These are phyloP conservation scores for Multifurca ochricompacta DNA, from an alignment of 768 basidiomycete species.

Conservation along the genomic window DNA sequence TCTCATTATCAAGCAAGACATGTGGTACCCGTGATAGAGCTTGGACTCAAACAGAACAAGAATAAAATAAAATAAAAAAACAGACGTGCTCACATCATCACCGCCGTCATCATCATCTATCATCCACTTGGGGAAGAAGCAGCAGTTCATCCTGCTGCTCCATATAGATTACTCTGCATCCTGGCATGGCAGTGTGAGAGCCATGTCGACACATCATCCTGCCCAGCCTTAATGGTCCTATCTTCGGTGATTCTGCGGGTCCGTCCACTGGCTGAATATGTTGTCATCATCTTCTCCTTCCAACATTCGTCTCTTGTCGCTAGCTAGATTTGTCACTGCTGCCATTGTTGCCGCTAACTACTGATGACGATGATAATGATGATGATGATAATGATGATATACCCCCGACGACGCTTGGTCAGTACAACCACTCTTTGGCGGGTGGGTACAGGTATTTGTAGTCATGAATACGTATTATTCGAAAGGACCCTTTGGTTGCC, in stretches of 20 bases:
- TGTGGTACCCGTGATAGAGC: too few relatives aligned
- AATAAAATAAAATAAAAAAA: too few relatives aligned
- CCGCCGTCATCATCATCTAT: too few relatives aligned
- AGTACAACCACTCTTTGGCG: not conserved
- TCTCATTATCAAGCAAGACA: too few relatives aligned
- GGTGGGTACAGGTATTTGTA: not conserved
- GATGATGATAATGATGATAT: too few relatives aligned
- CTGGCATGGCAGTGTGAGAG: not conserved
- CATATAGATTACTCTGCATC: constrained; percentile 1
- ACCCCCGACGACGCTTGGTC: not conserved
- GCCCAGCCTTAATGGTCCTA: not conserved
- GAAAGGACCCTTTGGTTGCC: not conserved
- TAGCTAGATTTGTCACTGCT: too few relatives aligned
- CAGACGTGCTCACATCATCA: not conserved
- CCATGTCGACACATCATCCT: not conserved
- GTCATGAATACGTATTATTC: constrained; percentile 2
- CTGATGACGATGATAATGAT: too few relatives aligned
- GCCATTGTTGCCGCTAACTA: too few relatives aligned
- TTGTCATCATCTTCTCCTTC: not conserved
- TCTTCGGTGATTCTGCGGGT: not conserved
- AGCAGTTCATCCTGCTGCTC: constrained; percentile 1
- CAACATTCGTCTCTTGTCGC: too few relatives aligned
- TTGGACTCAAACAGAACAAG: too few relatives aligned
- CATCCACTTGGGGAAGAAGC: too few relatives aligned
- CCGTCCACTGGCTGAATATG: not conserved